Percentiles rank a stretch among this genome's conserved stretches.
phyloP scores from a whole-genome alignment of 306 rosid species.

The Geum urbanum region DNA sequence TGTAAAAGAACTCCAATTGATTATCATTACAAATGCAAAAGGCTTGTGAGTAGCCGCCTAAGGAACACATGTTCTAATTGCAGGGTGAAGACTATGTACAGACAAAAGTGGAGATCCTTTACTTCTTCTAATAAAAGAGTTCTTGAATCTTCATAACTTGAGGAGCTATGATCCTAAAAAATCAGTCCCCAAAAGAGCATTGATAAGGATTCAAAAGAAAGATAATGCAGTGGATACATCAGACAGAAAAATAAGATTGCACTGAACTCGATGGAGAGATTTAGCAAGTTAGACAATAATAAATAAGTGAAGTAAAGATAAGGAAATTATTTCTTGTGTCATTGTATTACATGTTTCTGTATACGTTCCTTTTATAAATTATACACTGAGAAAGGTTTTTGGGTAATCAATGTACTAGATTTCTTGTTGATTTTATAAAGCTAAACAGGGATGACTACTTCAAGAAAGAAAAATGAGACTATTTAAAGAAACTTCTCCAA shows the following conservation, averaged over 20 bases:
- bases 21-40: conserved; percentile 65
- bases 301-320: not conserved
- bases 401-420: conserved; percentile 4
- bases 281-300: conserved; percentile 18
- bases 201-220: conserved; percentile 19
- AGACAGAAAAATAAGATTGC: conserved; percentile 14
- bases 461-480: not conserved
- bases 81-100: conserved; percentile 6
- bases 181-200: conserved; percentile 13
- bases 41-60: conserved; percentile 47
- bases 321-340: conserved; percentile 20
- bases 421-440: not conserved
- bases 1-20: conserved; percentile 64
- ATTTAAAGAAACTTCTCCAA: not conserved
- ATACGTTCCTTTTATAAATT: conserved; percentile 14
- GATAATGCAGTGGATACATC: conserved; percentile 27
- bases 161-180: conserved; percentile 21
- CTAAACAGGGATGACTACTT: not conserved
- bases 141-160: conserved; percentile 18
- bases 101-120: conserved; percentile 25
- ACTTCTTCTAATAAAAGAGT: conserved; percentile 21
- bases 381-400: conserved; percentile 8
- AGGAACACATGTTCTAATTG: not conserved
- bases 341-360: conserved; percentile 21
- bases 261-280: conserved; percentile 21